Conservation (phyloP, 345 rosid species). For the Eucalyptus leucophloia region DNA sequence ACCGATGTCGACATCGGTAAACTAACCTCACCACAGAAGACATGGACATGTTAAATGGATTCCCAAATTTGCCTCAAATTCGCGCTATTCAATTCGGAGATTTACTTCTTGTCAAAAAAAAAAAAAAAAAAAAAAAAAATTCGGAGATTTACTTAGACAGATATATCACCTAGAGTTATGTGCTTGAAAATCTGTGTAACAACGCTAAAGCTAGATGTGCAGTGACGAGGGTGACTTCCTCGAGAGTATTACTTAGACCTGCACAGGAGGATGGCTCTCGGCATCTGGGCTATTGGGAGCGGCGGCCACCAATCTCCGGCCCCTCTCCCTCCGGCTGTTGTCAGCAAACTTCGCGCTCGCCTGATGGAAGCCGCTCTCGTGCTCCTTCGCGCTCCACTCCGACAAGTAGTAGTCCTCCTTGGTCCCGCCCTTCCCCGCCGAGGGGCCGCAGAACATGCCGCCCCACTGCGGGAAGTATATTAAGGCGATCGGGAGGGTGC, state of each 20-base stretch:
- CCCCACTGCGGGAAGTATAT: slow-evolving; percentile 94
- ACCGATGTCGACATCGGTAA: accelerated
- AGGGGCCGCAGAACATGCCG: slow-evolving; percentile 78
- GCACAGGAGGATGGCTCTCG: neutral
- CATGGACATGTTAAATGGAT: neutral
- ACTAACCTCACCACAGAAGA: neutral
- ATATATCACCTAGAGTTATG: neutral
- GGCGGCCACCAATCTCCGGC: slow-evolving; percentile 3
- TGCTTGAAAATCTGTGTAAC: neutral
- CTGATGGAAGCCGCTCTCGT: slow-evolving; percentile 32
- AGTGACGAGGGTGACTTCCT: neutral
- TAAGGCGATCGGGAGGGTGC: slow-evolving; percentile 48
- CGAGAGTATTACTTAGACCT: neutral
- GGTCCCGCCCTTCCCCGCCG: slow-evolving; percentile 13
- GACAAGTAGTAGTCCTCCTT: slow-evolving; percentile 80
- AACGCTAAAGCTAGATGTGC: neutral
- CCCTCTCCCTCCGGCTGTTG: slow-evolving; percentile 64
- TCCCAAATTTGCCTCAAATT: neutral
- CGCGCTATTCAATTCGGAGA: neutral
- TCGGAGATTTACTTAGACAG: neutral
- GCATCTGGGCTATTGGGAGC: neutral
- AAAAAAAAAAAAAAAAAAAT: no score
- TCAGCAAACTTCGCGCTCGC: slow-evolving; percentile 61
- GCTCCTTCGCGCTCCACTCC: slow-evolving; percentile 60
- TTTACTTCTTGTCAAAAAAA: no score